These are phyloP conservation scores for Fagopyrum tataricum DNA, from an alignment of 148 eudicot species.

Conservation along the genomic window DNA sequence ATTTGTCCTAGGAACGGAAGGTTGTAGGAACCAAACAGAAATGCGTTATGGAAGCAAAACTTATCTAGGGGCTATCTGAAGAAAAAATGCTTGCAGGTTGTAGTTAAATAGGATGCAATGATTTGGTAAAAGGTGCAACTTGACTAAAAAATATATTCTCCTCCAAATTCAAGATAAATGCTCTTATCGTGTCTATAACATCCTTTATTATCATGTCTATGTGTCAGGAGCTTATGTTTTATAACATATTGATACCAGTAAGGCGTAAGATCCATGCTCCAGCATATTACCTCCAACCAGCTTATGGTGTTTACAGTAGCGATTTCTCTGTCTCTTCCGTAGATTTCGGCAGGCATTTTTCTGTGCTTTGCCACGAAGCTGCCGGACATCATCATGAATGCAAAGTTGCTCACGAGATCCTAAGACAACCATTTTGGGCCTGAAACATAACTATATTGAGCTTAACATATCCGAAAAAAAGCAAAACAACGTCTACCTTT, in stretches of 20 bases:
- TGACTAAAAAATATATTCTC: neutral
- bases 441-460: slow-evolving; percentile 26
- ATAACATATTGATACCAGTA: neutral
- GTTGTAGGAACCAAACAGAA: neutral
- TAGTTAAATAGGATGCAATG: neutral
- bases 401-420: slow-evolving; percentile 98
- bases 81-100: neutral
- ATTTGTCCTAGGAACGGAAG: neutral
- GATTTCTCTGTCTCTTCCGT: slow-evolving; percentile 53
- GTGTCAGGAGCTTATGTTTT: neutral
- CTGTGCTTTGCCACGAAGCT: slow-evolving; percentile 78
- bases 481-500: neutral
- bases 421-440: slow-evolving; percentile 94
- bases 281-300: slow-evolving; percentile 50
- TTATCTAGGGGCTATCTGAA: neutral
- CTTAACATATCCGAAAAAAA: neutral
- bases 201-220: neutral
- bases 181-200: neutral
- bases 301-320: slow-evolving; percentile 58
- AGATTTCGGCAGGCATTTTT: slow-evolving; percentile 80
- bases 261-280: neutral
- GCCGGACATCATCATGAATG: slow-evolving; percentile 80
- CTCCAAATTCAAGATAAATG: neutral
- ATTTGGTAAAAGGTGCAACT: neutral
- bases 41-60: neutral